Conservation (phyloP, 2,329 filamentous ascomycete species). For the Scedosporium dehoogii region DNA sequence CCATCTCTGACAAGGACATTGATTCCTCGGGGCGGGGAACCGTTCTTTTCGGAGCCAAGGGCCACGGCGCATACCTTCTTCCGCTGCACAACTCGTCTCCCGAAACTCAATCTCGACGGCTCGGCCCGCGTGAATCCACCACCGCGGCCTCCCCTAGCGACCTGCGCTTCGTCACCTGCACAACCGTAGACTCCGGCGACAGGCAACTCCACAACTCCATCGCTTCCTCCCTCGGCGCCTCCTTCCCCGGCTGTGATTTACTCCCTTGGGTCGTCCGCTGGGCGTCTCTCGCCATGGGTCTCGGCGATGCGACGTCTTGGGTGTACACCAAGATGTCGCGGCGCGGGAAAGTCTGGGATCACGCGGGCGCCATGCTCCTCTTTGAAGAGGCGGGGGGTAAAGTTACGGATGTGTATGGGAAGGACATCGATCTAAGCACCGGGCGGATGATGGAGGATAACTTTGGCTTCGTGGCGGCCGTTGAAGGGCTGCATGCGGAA, state of each 20-base stretch:
- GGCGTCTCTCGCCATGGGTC: slow-evolving; percentile 39
- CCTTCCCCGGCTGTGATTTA: slow-evolving; percentile 39
- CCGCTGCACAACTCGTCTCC: slow-evolving; percentile 19
- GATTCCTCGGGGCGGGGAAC: slow-evolving; percentile 34
- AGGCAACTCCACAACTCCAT: slow-evolving; percentile 35
- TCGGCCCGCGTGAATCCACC: slow-evolving; percentile 13
- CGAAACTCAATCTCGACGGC: slow-evolving; percentile 17
- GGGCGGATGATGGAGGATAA: slow-evolving; percentile 40
- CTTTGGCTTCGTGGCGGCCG: slow-evolving; percentile 47
- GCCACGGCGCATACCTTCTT: slow-evolving; percentile 37
- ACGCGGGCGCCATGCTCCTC: slow-evolving; percentile 48
- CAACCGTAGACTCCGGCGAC: slow-evolving; percentile 36
- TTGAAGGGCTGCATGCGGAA: slow-evolving; percentile 28
- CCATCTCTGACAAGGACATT: slow-evolving; percentile 32
- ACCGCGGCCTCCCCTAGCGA: slow-evolving; percentile 12
- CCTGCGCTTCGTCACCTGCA: slow-evolving; percentile 35
- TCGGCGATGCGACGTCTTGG: slow-evolving; percentile 46
- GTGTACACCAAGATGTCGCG: slow-evolving; percentile 39
- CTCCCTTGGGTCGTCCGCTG: slow-evolving; percentile 49
- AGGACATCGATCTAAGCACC: slow-evolving; percentile 35
- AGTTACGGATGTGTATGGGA: slow-evolving; percentile 44
- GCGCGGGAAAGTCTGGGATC: slow-evolving; percentile 48
- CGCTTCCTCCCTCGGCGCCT: slow-evolving; percentile 28
- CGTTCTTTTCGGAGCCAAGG: slow-evolving; percentile 39
- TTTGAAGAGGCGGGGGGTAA: slow-evolving; percentile 47